Evolutionary conservation across 1,284 basidiomycete species (phyloP).

Genomic region (Mixia osmundae): DNA sequence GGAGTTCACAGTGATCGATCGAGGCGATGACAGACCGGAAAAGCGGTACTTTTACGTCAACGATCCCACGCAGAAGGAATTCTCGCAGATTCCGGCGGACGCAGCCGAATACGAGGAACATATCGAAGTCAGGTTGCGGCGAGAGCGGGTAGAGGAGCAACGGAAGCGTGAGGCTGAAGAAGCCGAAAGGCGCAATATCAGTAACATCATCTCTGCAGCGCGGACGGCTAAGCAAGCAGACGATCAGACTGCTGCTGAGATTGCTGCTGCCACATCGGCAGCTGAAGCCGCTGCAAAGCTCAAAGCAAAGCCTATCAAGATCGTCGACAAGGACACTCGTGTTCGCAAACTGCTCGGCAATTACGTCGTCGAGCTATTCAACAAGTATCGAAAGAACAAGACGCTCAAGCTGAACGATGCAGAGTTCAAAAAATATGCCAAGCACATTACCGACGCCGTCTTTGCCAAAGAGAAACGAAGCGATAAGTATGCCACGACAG

Average conservation of each 20-base stretch:
- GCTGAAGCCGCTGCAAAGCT: slow-evolving; percentile 9
- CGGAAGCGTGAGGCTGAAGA: slow-evolving; percentile 1
- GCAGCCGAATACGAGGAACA: slow-evolving; percentile 1
- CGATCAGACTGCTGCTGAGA: slow-evolving; percentile 9
- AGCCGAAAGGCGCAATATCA: slow-evolving; percentile 6
- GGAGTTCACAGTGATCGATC: no score
- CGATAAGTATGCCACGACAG: slow-evolving; percentile 41
- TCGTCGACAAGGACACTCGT: slow-evolving; percentile 57
- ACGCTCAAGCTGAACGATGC: slow-evolving; percentile 41
- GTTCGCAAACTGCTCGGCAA: slow-evolving; percentile 62
- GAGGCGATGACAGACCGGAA: no score
- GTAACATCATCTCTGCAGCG: slow-evolving; percentile 21
- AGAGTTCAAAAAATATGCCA: slow-evolving; percentile 62
- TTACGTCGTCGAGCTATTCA: slow-evolving; percentile 76
- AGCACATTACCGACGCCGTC: slow-evolving; percentile 50
- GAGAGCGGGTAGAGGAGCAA: slow-evolving; percentile 1
- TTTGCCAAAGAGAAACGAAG: slow-evolving; percentile 85
- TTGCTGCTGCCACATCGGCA: slow-evolving; percentile 3
- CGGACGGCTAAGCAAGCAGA: slow-evolving; percentile 20
- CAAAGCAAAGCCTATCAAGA: slow-evolving; percentile 26
- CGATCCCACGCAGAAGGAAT: background rate
- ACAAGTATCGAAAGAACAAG: slow-evolving; percentile 54
- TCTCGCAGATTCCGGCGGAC: background rate
- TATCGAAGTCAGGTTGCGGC: no score
- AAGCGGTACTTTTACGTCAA: background rate